Percentiles rank a stretch among this genome's conserved stretches.
Conservation (phyloP, 2,329 filamentous ascomycete species). For the Lojkania enalia region DNA sequence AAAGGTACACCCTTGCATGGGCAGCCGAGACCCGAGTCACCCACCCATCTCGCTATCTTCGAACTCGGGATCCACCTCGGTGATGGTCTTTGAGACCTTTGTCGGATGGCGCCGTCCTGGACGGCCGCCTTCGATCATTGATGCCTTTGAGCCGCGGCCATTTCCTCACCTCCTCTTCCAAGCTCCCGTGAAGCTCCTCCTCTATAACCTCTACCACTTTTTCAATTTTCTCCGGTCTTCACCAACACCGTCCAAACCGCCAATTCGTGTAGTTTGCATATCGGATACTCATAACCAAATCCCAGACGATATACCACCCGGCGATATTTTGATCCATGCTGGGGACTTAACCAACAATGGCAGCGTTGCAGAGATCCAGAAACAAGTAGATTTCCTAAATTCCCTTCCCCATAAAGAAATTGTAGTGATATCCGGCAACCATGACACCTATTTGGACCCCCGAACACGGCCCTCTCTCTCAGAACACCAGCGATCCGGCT, state of each 20-base stretch:
- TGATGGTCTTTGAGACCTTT: conserved; percentile 35
- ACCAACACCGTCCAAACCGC: conserved; percentile 60
- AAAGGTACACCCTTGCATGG: no score
- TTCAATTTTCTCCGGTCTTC: conserved; percentile 69
- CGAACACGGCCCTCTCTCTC: conserved; percentile 56
- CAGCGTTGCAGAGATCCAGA: conserved; percentile 72
- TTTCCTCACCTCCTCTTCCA: conserved; percentile 64
- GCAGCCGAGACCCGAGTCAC: no score
- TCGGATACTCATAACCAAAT: conserved; percentile 81
- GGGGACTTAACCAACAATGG: conserved; percentile 82
- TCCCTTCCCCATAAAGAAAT: conserved; percentile 76
- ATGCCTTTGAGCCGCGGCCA: conserved; percentile 53
- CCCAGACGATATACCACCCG: conserved; percentile 65
- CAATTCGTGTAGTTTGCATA: conserved; percentile 80
- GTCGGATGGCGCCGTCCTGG: conserved; percentile 30
- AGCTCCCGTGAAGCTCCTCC: conserved; percentile 68
- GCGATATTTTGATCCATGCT: conserved; percentile 86
- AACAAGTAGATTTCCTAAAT: conserved; percentile 81
- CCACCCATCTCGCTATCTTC: no score
- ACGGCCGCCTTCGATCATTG: conserved; percentile 12
- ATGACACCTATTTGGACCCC: conserved; percentile 83
- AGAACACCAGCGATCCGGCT: conserved; percentile 58
- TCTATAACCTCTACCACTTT: conserved; percentile 65
- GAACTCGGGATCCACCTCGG: no score
- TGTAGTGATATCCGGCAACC: conserved; percentile 83